Percentiles rank a stretch among this genome's conserved stretches.
Conservation (phyloP, 345 rosid genomes). For the Eucalyptus globulus region DNA sequence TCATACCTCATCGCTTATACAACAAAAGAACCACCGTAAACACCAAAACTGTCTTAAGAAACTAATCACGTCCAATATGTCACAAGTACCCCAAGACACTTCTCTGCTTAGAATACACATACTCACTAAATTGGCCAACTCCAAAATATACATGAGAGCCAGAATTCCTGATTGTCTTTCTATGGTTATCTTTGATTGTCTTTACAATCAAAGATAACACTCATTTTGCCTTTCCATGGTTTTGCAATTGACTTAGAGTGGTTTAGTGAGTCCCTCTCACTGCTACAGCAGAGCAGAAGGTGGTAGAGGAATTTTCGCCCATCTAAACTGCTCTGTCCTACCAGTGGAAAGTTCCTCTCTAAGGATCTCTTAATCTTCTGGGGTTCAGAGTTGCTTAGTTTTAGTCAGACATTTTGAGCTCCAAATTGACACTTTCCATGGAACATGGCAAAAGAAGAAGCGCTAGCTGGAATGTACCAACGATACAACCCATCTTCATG, state of each 20-base stretch:
- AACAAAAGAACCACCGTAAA: not conserved
- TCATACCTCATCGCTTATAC: not conserved
- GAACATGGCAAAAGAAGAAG: not conserved
- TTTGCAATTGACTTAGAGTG: not conserved
- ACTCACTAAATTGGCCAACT: not conserved
- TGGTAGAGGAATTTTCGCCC: not conserved
- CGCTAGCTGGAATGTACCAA: not conserved
- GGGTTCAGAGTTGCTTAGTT: not conserved
- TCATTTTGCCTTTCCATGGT: not conserved
- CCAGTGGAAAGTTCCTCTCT: not conserved
- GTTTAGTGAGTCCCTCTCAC: not conserved
- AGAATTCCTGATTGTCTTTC: not conserved
- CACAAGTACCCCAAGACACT: not conserved
- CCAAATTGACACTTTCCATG: not conserved
- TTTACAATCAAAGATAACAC: not conserved
- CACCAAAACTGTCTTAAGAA: not conserved
- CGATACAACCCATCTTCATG: not conserved
- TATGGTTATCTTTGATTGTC: not conserved
- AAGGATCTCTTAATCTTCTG: not conserved
- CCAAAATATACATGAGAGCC: not conserved
- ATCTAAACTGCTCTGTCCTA: not conserved
- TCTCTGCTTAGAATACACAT: not conserved
- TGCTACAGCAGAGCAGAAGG: not conserved
- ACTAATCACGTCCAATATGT: not conserved
- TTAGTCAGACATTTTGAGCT: not conserved